phyloP scores from a whole-genome alignment of 2,329 filamentous ascomycete species.

The Xylaria multiplex region DNA sequence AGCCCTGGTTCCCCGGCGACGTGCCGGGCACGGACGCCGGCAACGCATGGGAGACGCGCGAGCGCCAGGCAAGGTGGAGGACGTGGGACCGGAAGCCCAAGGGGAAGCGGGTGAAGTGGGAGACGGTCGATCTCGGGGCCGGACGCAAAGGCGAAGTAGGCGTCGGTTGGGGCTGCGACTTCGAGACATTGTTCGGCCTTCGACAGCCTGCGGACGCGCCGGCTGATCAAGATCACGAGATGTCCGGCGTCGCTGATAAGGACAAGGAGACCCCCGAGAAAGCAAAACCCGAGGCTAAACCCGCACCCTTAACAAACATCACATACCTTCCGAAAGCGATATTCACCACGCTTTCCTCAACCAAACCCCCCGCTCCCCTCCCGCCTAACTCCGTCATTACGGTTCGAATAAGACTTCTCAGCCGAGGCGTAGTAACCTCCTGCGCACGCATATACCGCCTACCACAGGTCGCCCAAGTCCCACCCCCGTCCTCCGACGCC shows the following conservation, averaged over 20 bases:
- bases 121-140: conserved; percentile 76
- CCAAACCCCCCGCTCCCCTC: conserved; percentile 39
- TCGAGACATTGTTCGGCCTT: conserved; percentile 71
- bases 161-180: conserved; percentile 83
- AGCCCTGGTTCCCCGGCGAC: conserved; percentile 88
- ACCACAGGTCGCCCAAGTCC: conserved; percentile 54
- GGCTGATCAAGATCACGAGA: conserved; percentile 24
- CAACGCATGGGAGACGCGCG: conserved; percentile 76
- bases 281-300: conserved; percentile 7
- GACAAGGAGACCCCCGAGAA: conserved; percentile 12
- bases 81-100: conserved; percentile 83
- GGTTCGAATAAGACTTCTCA: conserved; percentile 72
- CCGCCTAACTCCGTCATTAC: conserved; percentile 61
- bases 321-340: conserved; percentile 53
- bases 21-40: conserved; percentile 83
- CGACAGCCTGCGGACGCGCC: conserved; percentile 38
- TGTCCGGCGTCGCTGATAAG: conserved; percentile 7
- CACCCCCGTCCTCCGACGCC: conserved; percentile 43
- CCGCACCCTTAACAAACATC: conserved; percentile 42
- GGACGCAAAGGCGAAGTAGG: conserved; percentile 85
- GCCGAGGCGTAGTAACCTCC: conserved; percentile 74
- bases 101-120: conserved; percentile 81
- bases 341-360: conserved; percentile 50
- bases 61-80: conserved; percentile 67
- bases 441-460: conserved; percentile 89